Evolutionary conservation across 2,329 filamentous ascomycete species (phyloP).

Genomic region (Thermoascus crustaceus): DNA sequence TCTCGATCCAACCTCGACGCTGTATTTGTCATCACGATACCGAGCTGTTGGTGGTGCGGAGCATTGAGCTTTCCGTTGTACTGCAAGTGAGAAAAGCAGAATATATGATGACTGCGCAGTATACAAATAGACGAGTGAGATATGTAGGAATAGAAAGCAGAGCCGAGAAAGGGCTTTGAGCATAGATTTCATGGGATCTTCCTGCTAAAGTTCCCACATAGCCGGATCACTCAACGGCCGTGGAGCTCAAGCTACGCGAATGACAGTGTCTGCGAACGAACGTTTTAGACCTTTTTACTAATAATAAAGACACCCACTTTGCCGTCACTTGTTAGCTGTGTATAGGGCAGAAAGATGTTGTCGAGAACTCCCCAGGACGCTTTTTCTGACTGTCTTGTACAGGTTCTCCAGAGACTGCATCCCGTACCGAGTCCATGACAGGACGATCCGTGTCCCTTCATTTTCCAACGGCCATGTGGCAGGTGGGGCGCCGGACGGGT

Average conservation of each 20-base stretch:
- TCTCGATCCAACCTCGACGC: constrained; percentile 24
- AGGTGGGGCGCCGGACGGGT: constrained; percentile 25
- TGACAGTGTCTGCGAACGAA: no score
- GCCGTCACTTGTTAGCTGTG: no score
- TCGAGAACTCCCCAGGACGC: no score
- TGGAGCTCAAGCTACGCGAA: not conserved
- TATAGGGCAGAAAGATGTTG: no score
- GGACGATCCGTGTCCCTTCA: constrained; percentile 3
- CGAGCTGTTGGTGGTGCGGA: constrained; percentile 4
- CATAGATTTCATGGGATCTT: no score
- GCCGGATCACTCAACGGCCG: no score
- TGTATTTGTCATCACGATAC: constrained; percentile 27
- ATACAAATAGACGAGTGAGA: no score
- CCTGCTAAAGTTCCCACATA: not conserved
- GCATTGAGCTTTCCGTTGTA: no score
- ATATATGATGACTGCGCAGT: not conserved
- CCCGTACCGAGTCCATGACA: not conserved
- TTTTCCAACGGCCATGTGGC: constrained; percentile 20
- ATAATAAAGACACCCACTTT: no score
- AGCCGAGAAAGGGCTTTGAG: no score
- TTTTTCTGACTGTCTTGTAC: not conserved
- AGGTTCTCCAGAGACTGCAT: constrained; percentile 1
- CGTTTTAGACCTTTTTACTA: no score
- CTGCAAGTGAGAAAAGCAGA: constrained; percentile 2
- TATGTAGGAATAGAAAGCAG: no score